Base-by-base conservation (phyloP, 371 early-diverging fungal species). In the Basidiobolus heterosporus region DNA sequence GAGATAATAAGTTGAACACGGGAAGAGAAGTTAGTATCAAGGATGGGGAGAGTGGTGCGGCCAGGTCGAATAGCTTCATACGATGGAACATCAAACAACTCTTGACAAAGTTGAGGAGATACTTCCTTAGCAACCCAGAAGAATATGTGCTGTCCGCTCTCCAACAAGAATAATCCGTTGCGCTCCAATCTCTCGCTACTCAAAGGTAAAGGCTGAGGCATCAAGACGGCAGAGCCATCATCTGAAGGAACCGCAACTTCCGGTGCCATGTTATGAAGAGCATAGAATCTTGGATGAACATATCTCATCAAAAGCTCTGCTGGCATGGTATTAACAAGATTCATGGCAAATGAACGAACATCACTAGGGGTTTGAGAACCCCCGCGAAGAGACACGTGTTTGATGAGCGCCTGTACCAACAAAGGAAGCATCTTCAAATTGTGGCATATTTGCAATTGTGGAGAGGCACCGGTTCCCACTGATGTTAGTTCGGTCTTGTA, bases 121-220 rank as follows among this genome's bases (percentile, higher is more conserved):
- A 78, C 83, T 24, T 73, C 78, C 20, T 82, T 72, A 5, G 90
- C 87, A 17, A 96, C 67, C 88, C 90, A 95, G 35, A 96, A 45
- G 54, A 82, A 86, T n/a, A 87, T 74, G 44, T 85, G 81, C 38
- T 74, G 67, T 9, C 87, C 79, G 48, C 81, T 78, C 40, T 88
- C 86, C 40, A 96, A 60, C 50, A 96, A 62, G 60, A 80, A 94
- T 15, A 88, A 57, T 9, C 95, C 92, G 45, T 80, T 70, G 11
- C 82, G 74, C 49, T 84, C 79, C 9, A 96, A 67, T 46, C 75
- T 76, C 50, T 95, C 96, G 38, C 81, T 78, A 48, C 78, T 81
- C 53, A 91, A 60, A 46, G 88, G 89, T 54, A 90, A 58, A 0
- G 74, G 60, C 17, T 81, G 81, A 11, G 88, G 84, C 61, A 84